Evolutionary conservation across 2,329 filamentous ascomycete genomes (phyloP).

Genomic region (Penicillium palitans): DNA sequence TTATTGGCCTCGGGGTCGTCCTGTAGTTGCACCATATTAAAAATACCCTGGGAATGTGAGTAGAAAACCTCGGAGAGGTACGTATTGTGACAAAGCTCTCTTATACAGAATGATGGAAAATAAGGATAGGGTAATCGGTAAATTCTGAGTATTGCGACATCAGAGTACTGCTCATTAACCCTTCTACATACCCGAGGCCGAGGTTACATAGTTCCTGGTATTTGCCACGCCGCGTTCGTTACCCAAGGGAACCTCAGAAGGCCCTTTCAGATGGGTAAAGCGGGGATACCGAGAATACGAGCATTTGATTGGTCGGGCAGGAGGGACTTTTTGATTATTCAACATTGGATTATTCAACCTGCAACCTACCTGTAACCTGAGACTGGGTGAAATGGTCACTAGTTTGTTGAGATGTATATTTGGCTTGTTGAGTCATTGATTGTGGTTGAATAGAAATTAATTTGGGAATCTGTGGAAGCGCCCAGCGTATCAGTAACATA

Average conservation of each 20-base stretch:
- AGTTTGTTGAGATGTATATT: background rate
- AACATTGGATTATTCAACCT: slow-evolving; percentile 9
- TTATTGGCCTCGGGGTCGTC: background rate
- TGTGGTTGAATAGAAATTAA: background rate
- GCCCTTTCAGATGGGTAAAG: background rate
- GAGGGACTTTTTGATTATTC: slow-evolving; percentile 3
- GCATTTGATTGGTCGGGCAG: background rate
- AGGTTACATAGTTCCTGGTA: background rate
- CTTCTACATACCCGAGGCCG: background rate
- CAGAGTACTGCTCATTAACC: background rate
- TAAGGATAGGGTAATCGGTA: background rate
- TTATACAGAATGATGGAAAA: background rate
- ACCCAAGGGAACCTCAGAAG: background rate
- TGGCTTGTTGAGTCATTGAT: background rate
- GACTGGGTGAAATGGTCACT: background rate
- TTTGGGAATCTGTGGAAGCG: no score
- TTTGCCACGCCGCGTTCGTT: background rate
- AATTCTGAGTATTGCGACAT: background rate
- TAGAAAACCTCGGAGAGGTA: background rate
- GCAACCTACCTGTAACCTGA: background rate
- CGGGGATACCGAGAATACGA: background rate
- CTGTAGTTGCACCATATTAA: background rate
- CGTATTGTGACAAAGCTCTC: background rate
- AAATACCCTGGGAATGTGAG: background rate
- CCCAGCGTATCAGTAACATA: no score